Base-by-base conservation (phyloP, 2,329 filamentous ascomycete species). In the Penicillium sp. region DNA sequence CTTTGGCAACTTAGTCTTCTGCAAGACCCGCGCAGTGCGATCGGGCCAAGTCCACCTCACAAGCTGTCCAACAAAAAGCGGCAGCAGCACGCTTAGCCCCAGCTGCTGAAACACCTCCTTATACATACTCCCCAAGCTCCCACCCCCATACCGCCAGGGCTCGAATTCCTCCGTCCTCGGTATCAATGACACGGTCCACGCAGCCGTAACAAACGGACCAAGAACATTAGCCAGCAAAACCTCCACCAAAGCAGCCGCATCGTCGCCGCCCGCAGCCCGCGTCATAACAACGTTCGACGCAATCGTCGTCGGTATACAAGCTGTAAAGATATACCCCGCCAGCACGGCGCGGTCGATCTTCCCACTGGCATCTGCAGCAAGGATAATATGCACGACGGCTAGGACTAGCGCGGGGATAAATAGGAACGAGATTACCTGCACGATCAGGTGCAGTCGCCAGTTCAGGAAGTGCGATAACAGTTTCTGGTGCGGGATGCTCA, bases 211-310 rank as follows among this genome's bases (percentile, higher is more conserved):
- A 63, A 89, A 87, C 0, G 84, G 79, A 1, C 85, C 86, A 0
- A 83, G 70, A 9, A 88, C 76, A 65, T 89, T 88, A 27, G 84
- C 86, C 37, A 89, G 72, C 8, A 87, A 77, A 1, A 87, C 84
- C 61, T 87, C 84, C 28, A 88, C 83, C 52, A 86, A 75, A 41
- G 80, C 80, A 0, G 82, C 80, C 2, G 80, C 80, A 51, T 83
- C 80, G 57, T 88, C 86, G 4, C 86, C 86, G 31, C 84, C 81
- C 0, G 86, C 81, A 33, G 81, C 76, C 22, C 83, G 73, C 5
- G 86, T 88, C 84, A 88, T 88, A 34, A 88, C 82, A 7, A 87
- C 82, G 64, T 88, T 88, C 38, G 82, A 87, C 7, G 83, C 80
- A 59, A 88, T 86, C 0, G 86, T 88, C 0, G 86, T 89, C 1